These are phyloP conservation scores for Dentipellis fragilis DNA, from an alignment of 768 basidiomycete genomes.

Conservation along the genomic window DNA sequence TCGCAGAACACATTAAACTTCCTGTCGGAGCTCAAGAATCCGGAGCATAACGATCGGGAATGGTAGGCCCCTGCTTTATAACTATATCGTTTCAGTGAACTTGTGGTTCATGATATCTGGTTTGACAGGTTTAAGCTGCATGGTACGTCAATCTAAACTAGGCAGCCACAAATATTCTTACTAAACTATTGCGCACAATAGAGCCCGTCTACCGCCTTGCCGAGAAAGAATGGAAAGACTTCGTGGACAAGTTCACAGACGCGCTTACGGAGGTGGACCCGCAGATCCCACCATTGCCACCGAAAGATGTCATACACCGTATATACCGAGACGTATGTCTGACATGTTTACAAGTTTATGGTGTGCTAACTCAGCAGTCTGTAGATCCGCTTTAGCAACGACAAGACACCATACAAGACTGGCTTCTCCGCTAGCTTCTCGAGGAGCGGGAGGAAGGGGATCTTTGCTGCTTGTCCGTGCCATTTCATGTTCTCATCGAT, in stretches of 20 bases:
- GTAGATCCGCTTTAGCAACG: constrained; percentile 85
- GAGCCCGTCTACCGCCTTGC: constrained; percentile 75
- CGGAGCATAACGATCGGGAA: constrained; percentile 74
- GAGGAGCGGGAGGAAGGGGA: constrained; percentile 81
- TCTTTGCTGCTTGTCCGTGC: constrained; percentile 75
- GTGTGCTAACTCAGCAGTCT: not conserved
- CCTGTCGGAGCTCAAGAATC: constrained; percentile 55
- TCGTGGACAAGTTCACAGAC: constrained; percentile 63
- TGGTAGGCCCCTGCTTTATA: constrained; percentile 40
- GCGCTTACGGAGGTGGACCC: constrained; percentile 63
- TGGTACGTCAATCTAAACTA: constrained; percentile 28
- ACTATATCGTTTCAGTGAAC: not conserved
- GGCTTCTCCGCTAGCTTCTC: constrained; percentile 78
- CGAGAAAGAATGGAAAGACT: constrained; percentile 85
- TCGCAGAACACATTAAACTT: constrained; percentile 83
- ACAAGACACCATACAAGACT: constrained; percentile 93
- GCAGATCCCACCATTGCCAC: constrained; percentile 80
- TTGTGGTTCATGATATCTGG: not conserved
- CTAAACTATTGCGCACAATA: constrained; percentile 16
- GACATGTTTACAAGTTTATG: not conserved
- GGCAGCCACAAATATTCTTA: not conserved
- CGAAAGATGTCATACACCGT: constrained; percentile 85
- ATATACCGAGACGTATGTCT: constrained; percentile 79
- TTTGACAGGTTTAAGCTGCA: constrained; percentile 72
- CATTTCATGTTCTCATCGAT: not conserved